Base-by-base conservation (phyloP, 176 grass and related monocot genomes). In the Canna indica region DNA sequence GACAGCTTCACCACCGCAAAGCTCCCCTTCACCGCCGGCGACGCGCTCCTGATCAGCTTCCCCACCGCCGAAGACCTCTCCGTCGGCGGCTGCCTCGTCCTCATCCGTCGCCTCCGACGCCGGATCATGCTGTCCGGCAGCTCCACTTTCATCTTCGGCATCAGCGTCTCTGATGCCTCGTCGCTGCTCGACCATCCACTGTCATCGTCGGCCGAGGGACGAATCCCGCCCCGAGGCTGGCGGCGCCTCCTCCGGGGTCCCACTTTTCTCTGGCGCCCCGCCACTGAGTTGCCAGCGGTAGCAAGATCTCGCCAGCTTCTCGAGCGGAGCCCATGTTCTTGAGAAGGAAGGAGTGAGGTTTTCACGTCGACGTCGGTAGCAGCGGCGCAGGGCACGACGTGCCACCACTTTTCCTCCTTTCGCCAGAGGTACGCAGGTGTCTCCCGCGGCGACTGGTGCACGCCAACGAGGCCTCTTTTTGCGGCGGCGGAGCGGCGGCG, bases 1-100 rank as follows among this genome's bases (percentile, higher is more conserved):
- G 93, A 97, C 17, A 84, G 77, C 86, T 97, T 92, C 34, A 82
- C 80, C 68, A 97, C 88, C 16, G 93, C 93, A 66, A 97, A 90
- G 36, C 88, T 84, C 68, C 75, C 87, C 42, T 41, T 75, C 24
- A 86, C 79, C 48, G 22, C 36, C 25, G 22, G 57, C 30, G 72
- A 39, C 58, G 65, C 59, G 44, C 18, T n/a, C 34, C 34, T 17
- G 17, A 66, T 66, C 18, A 66, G 34, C 17, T 1, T 66, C 7
- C 20, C 34, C 34, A 38, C 63, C 18, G 34, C 8, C 35, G 18
- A 2, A 32, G 16, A 18, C 16, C 34, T 20, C 13, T 66, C 35
- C 63, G 34, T 22, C 71, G n/a, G 60, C 13, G 36, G 18, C 33
- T 5, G 4, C 22, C 59, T n/a, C 48, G 31, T 24, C 48, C 17